A percentile compares a stretch with the other conserved stretches of the same genome.
Evolutionary conservation across 148 eudicot species (phyloP).

Genomic region (Linanthus parryae): DNA sequence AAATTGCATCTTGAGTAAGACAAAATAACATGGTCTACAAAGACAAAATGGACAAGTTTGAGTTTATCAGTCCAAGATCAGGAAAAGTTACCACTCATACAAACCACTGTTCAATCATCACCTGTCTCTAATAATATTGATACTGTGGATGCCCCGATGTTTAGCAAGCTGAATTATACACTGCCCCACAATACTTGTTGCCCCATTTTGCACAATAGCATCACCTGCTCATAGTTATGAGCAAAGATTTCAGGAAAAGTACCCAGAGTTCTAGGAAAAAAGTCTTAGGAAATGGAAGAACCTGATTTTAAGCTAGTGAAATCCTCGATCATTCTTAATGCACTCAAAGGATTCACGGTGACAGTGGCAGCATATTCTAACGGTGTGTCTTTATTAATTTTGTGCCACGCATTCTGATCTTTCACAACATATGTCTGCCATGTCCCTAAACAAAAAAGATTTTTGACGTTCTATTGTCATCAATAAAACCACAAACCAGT

Average conservation of each 20-base stretch:
- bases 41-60: no score
- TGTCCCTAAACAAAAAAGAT: constrained; percentile 38
- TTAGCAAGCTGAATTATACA: constrained; percentile 90
- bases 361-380: constrained; percentile 85
- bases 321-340: constrained; percentile 78
- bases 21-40: no score
- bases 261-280: constrained; percentile 6
- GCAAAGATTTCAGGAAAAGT: constrained; percentile 11
- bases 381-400: constrained; percentile 58
- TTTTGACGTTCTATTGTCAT: constrained; percentile 3
- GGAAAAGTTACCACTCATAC: no score
- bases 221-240: constrained; percentile 45
- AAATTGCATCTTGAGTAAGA: no score
- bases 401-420: constrained; percentile 82
- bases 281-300: constrained; percentile 9
- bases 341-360: constrained; percentile 84
- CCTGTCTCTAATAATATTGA: constrained; percentile 92
- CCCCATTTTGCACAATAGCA: constrained; percentile 91
- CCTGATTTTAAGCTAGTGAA: constrained; percentile 67
- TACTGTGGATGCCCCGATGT: constrained; percentile 56
- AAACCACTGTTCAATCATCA: no score
- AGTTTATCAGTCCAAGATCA: no score
- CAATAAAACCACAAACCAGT: not conserved
- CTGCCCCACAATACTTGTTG: constrained; percentile 96
- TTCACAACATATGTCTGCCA: constrained; percentile 87